Evolutionary conservation across 2,329 filamentous ascomycete species (phyloP), one percentile per base, ranked within the genome.

Genomic region (Stachybotrys chartarum): DNA sequence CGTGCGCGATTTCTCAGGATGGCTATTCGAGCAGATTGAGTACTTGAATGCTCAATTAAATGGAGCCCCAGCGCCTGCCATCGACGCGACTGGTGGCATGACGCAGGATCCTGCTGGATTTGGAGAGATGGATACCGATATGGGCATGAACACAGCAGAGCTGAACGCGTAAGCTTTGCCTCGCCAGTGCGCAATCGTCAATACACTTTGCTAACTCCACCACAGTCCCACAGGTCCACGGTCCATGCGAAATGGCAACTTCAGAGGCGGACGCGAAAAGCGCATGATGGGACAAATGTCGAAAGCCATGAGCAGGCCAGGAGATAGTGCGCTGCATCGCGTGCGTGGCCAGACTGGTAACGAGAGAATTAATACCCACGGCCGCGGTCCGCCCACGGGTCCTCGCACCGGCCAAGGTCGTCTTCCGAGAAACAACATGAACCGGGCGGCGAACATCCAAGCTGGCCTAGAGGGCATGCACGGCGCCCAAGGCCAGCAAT

Each of bases 11-110:
- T 97, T 99, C 68, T 86, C 92, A 58, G 82, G 80, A 68, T 99
- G 94, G 94, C 77, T 99, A n/a, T 97, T 97, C 68, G 83, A 91
- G 55, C 88, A 96, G 69, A 86, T 96, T 58, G 83, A 87, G 50
- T 60, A 75, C 12, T 77, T 94, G 58, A 84, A 86, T 65, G 75
- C 77, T 51, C 83, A 87, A 68, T 65, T 86, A 57, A 85, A 85
- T 60, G 82, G 82, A 30, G 71, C 66, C 16, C 70, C 72, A 58
- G 51, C 66, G 6, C 35, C 35, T 42, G 66, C 57, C 17, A 67
- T 53, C 39, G 65, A 69, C 50, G 64, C 64, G 42, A 56, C 50
- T 52, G 55, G 64, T n/a, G 64, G 66, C 46, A 65, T 72, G 53
- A 65, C 68, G 24, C 72, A 73, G 49, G 72, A 72, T 47, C 66